These are phyloP conservation scores for Neofusicoccum ribis DNA, from an alignment of 2,329 filamentous ascomycete species.

Conservation along the genomic window DNA sequence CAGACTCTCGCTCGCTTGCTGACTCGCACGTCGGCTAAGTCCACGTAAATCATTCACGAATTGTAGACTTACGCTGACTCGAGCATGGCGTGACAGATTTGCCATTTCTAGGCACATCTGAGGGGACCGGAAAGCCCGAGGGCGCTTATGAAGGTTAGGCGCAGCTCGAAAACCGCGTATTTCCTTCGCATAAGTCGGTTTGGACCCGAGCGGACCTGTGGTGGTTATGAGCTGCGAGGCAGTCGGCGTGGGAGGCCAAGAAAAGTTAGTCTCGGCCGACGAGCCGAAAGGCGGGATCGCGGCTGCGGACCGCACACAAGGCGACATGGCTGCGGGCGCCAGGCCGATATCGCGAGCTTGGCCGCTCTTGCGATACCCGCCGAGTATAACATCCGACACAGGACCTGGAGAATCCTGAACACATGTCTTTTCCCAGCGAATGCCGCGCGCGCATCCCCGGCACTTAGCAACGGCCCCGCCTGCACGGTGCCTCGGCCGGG, in stretches of 20 bases:
- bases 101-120: not conserved
- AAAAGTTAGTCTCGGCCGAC: conserved; percentile 2
- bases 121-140: too few relatives aligned
- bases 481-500: not conserved
- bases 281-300: not conserved
- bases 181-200: not conserved
- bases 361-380: not conserved
- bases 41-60: conserved; percentile 3
- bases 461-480: too few relatives aligned
- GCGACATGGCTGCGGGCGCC: not conserved
- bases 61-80: not conserved
- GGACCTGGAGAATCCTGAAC: not conserved
- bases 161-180: not conserved
- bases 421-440: not conserved
- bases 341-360: conserved; percentile 9
- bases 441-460: not conserved
- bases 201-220: not conserved
- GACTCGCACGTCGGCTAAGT: not conserved
- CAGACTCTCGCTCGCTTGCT: not conserved
- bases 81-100: conserved; percentile 1
- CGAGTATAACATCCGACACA: not conserved
- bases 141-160: not conserved
- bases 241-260: not conserved
- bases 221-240: not conserved
- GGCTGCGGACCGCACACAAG: not conserved